Conservation (phyloP, 495 filamentous ascomycete genomes). For the Aspergillus saccharolyticus region DNA sequence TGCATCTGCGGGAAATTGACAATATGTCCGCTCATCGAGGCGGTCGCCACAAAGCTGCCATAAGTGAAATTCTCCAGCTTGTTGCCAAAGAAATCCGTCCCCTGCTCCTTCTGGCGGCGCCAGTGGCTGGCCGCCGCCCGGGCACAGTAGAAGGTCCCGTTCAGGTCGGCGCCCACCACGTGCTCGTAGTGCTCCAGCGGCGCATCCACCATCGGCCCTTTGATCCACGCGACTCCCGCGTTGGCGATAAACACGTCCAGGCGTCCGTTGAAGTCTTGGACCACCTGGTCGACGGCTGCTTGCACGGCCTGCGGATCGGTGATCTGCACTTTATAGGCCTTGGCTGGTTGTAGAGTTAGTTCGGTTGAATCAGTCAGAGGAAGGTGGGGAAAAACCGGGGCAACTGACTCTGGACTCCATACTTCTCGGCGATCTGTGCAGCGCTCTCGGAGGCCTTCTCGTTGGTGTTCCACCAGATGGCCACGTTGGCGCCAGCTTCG, state of each 20-base stretch:
- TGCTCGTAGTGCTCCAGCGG: conserved; percentile 59
- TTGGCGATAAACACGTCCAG: conserved; percentile 81
- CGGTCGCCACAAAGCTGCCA: conserved; percentile 74
- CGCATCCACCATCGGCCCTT: conserved; percentile 64
- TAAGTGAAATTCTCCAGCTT: conserved; percentile 59
- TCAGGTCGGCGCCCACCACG: conserved; percentile 70
- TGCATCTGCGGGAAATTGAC: conserved; percentile 86
- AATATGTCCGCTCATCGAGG: conserved; percentile 80
- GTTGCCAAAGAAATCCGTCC: conserved; percentile 60
- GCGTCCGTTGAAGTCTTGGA: conserved; percentile 66
- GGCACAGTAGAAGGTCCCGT: conserved; percentile 80
- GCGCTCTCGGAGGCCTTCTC: conserved; percentile 65
- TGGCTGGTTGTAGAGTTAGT: conserved; percentile 45
- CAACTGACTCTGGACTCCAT: conserved; percentile 69
- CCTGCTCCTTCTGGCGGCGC: conserved; percentile 58
- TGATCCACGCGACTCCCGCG: conserved; percentile 68
- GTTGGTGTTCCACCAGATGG: conserved; percentile 82
- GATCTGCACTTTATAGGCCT: conserved; percentile 70
- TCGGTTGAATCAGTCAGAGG: no score
- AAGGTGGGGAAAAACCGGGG: neutral
- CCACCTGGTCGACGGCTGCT: conserved; percentile 50
- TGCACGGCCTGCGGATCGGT: conserved; percentile 54
- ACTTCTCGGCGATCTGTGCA: conserved; percentile 64
- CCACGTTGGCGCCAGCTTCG: conserved; percentile 83
- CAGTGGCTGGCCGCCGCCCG: conserved; percentile 70